Conservation (phyloP, 768 basidiomycete species). For the Lentinus brumalis region DNA sequence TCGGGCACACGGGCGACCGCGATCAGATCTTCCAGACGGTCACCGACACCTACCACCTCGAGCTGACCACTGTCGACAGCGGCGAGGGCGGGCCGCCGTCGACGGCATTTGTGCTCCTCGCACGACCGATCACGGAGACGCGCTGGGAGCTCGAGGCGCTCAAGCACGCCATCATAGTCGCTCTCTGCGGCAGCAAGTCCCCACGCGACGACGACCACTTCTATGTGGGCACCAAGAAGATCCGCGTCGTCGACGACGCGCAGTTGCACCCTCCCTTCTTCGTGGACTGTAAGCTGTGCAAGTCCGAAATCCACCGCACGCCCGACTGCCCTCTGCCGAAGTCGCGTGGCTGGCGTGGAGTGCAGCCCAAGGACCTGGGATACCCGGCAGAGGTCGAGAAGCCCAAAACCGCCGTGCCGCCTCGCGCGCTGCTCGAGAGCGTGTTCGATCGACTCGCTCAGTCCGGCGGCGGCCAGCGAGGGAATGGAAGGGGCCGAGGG, state of each 20-base stretch:
- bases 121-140: neutral
- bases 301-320: constrained; percentile 1
- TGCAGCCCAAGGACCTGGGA: neutral
- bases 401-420: no score
- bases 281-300: constrained; percentile 13
- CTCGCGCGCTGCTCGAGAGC: no score
- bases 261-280: no score
- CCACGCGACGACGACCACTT: neutral
- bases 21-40: neutral
- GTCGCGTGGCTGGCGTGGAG: neutral
- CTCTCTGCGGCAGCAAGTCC: neutral
- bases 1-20: neutral
- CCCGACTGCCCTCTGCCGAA: constrained; percentile 3
- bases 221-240: no score
- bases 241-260: no score
- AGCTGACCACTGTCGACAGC: neutral
- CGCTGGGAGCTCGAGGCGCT: neutral
- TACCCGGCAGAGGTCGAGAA: no score
- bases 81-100: neutral
- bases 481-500: no score
- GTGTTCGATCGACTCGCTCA: no score
- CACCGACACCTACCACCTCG: neutral
- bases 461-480: no score
- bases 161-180: neutral
- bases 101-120: constrained; percentile 1